Percentiles rank a stretch among this genome's conserved stretches.
Evolutionary conservation across 345 rosid species (phyloP).

Genomic region (Pseudoturritis turrita): DNA sequence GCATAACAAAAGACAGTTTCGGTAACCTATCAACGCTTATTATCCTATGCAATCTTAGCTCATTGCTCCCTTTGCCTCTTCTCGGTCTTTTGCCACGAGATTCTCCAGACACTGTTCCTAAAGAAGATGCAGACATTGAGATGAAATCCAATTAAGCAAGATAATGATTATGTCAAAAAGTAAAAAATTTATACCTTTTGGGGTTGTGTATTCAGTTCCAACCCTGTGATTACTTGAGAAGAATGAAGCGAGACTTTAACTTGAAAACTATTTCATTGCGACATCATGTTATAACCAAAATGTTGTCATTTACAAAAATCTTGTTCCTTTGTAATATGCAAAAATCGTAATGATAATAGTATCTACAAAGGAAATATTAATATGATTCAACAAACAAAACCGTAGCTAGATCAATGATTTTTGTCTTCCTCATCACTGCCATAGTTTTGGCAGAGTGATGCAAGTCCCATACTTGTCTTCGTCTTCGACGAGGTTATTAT

Average conservation of each 20-base stretch:
- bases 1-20: slow-evolving; percentile 75
- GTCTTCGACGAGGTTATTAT: background rate
- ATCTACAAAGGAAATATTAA: background rate
- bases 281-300: slow-evolving; percentile 1
- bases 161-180: background rate
- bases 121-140: slow-evolving; percentile 58
- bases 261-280: background rate
- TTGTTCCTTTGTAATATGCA: background rate
- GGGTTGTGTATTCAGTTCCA: background rate
- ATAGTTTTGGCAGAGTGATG: slow-evolving; percentile 2
- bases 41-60: slow-evolving; percentile 90
- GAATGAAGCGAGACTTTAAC: background rate
- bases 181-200: background rate
- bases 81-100: slow-evolving; percentile 73
- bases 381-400: background rate
- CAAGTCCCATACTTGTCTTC: background rate
- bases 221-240: background rate
- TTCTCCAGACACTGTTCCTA: slow-evolving; percentile 31
- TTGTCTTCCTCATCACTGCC: slow-evolving; percentile 3
- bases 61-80: slow-evolving; percentile 90
- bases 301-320: background rate
- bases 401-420: background rate
- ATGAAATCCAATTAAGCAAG: slow-evolving; percentile 64
- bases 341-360: background rate
- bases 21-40: slow-evolving; percentile 61